Percentiles rank a stretch among this genome's conserved stretches.
These are phyloP conservation scores for Elaeagnus macrophylla DNA, from an alignment of 306 rosid genomes.

Conservation along the genomic window DNA sequence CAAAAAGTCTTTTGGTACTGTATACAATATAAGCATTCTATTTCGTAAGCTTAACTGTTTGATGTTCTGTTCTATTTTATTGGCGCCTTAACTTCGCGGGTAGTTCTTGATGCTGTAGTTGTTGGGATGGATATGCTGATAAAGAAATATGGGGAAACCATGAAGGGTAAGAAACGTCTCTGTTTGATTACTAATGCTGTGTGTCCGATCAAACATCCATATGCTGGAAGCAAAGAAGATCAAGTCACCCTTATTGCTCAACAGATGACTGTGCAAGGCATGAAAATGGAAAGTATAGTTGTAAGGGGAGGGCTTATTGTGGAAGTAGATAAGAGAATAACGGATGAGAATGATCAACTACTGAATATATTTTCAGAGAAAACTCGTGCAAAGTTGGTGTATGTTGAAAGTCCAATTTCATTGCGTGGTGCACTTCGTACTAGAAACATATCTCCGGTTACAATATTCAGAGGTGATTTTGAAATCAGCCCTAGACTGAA, in stretches of 20 bases:
- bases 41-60: not conserved
- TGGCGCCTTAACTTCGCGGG: slow-evolving; percentile 53
- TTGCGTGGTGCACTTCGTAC: slow-evolving; percentile 75
- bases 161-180: slow-evolving; percentile 69
- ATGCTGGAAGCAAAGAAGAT: slow-evolving; percentile 73
- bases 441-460: slow-evolving; percentile 55
- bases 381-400: slow-evolving; percentile 55
- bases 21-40: too few species aligned
- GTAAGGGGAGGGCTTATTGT: slow-evolving; percentile 47
- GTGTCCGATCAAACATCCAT: slow-evolving; percentile 58
- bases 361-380: slow-evolving; percentile 55
- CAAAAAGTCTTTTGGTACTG: not conserved
- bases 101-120: slow-evolving; percentile 88
- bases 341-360: slow-evolving; percentile 69
- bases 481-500: slow-evolving; percentile 57
- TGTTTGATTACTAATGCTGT: slow-evolving; percentile 75
- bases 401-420: slow-evolving; percentile 58
- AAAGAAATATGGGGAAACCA: slow-evolving; percentile 63
- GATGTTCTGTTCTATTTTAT: slow-evolving; percentile 7
- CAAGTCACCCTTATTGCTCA: slow-evolving; percentile 67
- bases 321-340: slow-evolving; percentile 31
- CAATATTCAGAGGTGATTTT: slow-evolving; percentile 76
- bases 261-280: slow-evolving; percentile 62
- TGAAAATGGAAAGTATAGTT: slow-evolving; percentile 78
- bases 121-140: slow-evolving; percentile 92